Evolutionary conservation across 2,329 filamentous ascomycete genomes (phyloP), one percentile per base, ranked within the genome.

Genomic region (Hirsutella minnesotensis): DNA sequence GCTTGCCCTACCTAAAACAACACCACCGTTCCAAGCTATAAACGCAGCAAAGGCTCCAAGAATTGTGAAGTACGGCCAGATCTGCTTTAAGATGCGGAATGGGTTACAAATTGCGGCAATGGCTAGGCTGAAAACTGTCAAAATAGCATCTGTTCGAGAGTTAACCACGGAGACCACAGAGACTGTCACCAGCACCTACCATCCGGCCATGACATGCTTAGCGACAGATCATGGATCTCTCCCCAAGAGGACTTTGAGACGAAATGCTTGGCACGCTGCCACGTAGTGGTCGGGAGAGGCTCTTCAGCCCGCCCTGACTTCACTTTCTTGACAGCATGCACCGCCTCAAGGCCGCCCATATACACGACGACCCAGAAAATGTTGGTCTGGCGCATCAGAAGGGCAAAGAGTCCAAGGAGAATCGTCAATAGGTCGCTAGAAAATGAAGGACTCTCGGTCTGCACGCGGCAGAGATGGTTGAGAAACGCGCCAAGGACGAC

Each of bases 331-430:
- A 76, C 62, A 16, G 64, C 69, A 50, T 73, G 69, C 2, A 77
- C 60, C 36, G 65, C 63, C 57, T 81, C 73, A 35, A 77, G 47
- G 5, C 73, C 80, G 18, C 83, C 83, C 53, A 87, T 76, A 54
- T 85, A 87, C 0, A 89, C 69, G 1, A 86, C 82, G 0, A 89
- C 81, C 92, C 92, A 98, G 58, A 98, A 95, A 44, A 96, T 83
- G 54, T 98, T 98, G 0, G 92, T 98, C 61, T 98, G 92, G 20
- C 92, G 74, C 68, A 95, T 92, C 3, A 75, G 65, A 18, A 98
- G 69, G 1, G 86, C 72, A 1, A 75, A 48, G 0, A 86, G 49
- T 0, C 88, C 88, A 5, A 82, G 58, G 0, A 69, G 1, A 0
- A 86, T 47, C 0, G 68, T 66, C 10, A 51, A 47, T 0, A 79